Evolutionary conservation across 768 basidiomycete species (phyloP), one percentile per base, ranked within the genome.

Genomic region (Leccinum ochraceum): DNA sequence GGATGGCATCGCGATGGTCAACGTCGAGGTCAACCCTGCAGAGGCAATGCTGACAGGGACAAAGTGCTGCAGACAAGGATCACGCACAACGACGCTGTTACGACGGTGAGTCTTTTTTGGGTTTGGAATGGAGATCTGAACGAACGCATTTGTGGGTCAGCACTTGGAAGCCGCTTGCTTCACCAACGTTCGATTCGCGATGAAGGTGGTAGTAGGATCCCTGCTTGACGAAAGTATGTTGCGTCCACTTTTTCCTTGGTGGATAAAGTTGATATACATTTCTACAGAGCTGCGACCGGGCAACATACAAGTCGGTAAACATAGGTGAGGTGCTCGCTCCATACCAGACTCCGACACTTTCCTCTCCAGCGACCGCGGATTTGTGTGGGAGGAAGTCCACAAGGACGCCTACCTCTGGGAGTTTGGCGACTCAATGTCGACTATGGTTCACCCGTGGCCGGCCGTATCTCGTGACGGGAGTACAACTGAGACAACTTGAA

Each of bases 321-420:
- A 32, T 32, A 32, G 28, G 28, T 8, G 28, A 28, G 28, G 28
- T 28, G 28, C 28, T 28, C 28, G 28, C 28, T 28, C 28, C 28
- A 6, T 28, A 28, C 28, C 28, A 28, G 28, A 28, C 28, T 28
- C 28, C 6, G 28, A 28, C 28, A 28, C 28, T 28, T 28, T 28
- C 28, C 28, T 28, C 28, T 28, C 28, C 7, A 4, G 28, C 28
- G 28, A 28, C 28, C 5, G 1, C 28, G 28, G 28, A 28, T 28
- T 28, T 28, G 28, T 28, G 28, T 28, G 28, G 28, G 28, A 28
- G 28, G 28, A 28, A 28, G 28, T 28, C 98, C 59, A 81, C 79
- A 99, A 99, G 73, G 95, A 96, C 66, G 96, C 97, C 0, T 91
- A 98, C 70, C 81, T 98, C 42, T 99, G 94, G 94, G 95, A 95